A percentile compares a stretch with the other conserved stretches of the same genome.
These are phyloP conservation scores for Hypomyces perniciosus DNA, from an alignment of 2,329 filamentous ascomycete genomes.

Conservation along the genomic window DNA sequence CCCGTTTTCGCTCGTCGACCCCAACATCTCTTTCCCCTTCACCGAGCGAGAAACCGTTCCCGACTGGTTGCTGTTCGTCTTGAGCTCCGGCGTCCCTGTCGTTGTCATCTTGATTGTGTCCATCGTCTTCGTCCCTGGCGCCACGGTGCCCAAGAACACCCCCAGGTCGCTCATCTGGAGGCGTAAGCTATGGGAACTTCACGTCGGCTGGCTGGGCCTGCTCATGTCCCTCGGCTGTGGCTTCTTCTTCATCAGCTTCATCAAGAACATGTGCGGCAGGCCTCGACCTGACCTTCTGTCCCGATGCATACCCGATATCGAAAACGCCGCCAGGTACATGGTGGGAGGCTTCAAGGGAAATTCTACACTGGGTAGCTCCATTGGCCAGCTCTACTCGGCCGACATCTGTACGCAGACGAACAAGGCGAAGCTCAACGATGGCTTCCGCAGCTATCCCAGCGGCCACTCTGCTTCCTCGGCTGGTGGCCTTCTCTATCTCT, in stretches of 20 bases:
- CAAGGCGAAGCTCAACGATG: conserved; percentile 60
- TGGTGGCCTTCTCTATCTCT: conserved; percentile 76
- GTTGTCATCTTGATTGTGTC: conserved; percentile 62
- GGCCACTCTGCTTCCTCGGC: conserved; percentile 61
- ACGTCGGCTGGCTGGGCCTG: conserved; percentile 78
- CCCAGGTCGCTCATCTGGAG: conserved; percentile 64
- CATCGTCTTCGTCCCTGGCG: conserved; percentile 66
- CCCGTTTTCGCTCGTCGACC: conserved; percentile 65
- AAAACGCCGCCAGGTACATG: conserved; percentile 51
- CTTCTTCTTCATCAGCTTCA: conserved; percentile 76
- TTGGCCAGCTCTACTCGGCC: conserved; percentile 66
- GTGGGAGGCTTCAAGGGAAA: conserved; percentile 56
- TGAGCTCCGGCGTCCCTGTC: conserved; percentile 58
- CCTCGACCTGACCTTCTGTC: conserved; percentile 76
- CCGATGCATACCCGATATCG: conserved; percentile 70
- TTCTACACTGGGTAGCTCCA: conserved; percentile 29
- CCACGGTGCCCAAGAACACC: conserved; percentile 56
- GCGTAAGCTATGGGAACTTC: conserved; percentile 85
- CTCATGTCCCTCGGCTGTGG: conserved; percentile 64
- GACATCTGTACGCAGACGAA: conserved; percentile 68
- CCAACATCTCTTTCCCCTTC: conserved; percentile 73
- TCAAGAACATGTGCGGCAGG: conserved; percentile 71
- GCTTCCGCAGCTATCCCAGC: conserved; percentile 69
- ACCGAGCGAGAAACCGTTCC: conserved; percentile 66
- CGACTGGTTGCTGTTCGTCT: conserved; percentile 57